phyloP scores from a whole-genome alignment of 257 asterid species.

The Fraxinus excelsior region DNA sequence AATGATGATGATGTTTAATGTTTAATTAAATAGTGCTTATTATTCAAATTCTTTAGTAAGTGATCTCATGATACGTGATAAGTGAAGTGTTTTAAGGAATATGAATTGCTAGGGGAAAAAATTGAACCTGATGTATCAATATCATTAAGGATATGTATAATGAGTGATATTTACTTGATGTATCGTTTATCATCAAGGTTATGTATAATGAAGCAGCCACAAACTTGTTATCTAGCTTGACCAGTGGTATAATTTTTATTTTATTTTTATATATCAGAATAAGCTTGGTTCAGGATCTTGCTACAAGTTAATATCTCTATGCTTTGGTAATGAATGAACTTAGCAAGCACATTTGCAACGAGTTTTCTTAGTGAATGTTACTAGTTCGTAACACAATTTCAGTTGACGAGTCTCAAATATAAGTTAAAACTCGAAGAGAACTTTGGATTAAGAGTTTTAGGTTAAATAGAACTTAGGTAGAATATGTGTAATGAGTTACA shows the following conservation, averaged over 20 bases:
- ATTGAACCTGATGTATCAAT: background rate
- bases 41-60: background rate
- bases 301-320: background rate
- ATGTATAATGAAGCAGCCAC: background rate
- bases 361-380: background rate
- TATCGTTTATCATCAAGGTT: background rate
- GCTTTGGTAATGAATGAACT: background rate
- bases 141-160: background rate
- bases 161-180: background rate
- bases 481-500: background rate
- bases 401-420: background rate
- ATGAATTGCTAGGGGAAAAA: background rate
- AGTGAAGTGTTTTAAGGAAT: background rate
- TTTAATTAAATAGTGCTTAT: background rate
- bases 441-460: background rate
- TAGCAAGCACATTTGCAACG: background rate
- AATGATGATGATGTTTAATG: background rate
- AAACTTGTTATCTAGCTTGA: background rate
- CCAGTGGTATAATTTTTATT: background rate
- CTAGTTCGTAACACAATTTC: background rate
- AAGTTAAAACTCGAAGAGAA: background rate
- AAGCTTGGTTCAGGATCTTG: background rate
- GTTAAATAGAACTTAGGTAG: background rate
- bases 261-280: no score
- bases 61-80: background rate